Conservation (phyloP, 169 alveolate genomes). For the Plasmodium sp. region DNA sequence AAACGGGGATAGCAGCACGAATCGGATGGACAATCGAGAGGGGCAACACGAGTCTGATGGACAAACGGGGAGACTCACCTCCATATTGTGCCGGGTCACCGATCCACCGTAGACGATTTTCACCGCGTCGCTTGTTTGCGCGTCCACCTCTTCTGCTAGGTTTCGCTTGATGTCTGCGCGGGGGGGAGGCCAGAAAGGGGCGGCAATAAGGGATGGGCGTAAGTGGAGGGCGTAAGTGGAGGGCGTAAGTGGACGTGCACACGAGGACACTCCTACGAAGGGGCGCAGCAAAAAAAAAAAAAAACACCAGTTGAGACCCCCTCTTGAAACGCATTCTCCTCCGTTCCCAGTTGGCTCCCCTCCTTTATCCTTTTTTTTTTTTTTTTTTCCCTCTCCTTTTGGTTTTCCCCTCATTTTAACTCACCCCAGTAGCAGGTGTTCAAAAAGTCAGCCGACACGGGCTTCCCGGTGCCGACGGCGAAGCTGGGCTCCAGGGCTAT, state of each 20-base stretch:
- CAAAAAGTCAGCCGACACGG: neutral
- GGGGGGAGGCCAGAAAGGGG: neutral
- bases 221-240: too few relatives aligned
- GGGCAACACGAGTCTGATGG: neutral
- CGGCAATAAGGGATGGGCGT: neutral
- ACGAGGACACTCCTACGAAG: neutral
- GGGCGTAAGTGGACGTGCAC: neutral
- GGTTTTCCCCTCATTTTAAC: neutral
- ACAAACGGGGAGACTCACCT: constrained; percentile 3
- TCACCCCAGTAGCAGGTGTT: constrained; percentile 36
- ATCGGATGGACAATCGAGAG: neutral
- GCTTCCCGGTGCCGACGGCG: constrained; percentile 56
- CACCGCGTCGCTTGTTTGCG: constrained; percentile 21
- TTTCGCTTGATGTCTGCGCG: constrained; percentile 10
- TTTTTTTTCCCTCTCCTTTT: neutral
- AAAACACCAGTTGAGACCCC: neutral
- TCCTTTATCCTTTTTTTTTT: neutral
- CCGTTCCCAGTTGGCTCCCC: neutral
- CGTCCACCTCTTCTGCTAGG: constrained; percentile 40
- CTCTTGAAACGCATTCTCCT: neutral
- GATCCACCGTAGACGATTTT: constrained; percentile 54
- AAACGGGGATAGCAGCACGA: neutral
- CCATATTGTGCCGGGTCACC: constrained; percentile 15
- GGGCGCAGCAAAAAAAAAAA: neutral
- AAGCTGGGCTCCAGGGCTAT: constrained; percentile 66